Evolutionary conservation across 805 yeast species (phyloP).

Genomic region (Isabelozyma rhagii): DNA sequence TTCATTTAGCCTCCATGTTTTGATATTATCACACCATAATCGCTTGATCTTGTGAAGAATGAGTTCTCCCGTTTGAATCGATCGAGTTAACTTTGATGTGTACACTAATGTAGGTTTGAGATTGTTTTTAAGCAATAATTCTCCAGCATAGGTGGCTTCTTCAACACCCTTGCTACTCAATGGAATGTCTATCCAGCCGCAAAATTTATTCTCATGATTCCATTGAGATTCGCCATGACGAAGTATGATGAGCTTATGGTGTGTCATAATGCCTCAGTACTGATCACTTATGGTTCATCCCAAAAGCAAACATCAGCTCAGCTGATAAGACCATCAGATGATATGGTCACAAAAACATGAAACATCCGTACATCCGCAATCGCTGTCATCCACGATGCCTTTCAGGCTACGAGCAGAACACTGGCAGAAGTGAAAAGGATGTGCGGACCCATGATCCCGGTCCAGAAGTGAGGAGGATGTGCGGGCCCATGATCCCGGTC

Average conservation of each 20-base stretch:
- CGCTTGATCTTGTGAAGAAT: constrained; percentile 29
- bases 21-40: constrained; percentile 35
- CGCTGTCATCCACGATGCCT: no score
- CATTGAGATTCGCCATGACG: constrained; percentile 46
- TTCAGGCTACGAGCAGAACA: no score
- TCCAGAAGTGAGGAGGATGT: no score
- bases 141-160: constrained; percentile 39
- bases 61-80: constrained; percentile 40
- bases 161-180: constrained; percentile 32
- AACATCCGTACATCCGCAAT: no score
- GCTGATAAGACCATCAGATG: no score
- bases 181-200: constrained; percentile 47
- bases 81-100: constrained; percentile 38
- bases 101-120: constrained; percentile 33
- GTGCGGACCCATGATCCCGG: no score
- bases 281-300: no score
- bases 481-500: no score
- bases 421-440: no score
- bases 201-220: constrained; percentile 41
- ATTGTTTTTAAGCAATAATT: constrained; percentile 23
- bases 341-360: no score
- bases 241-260: constrained; percentile 36
- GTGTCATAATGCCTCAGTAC: constrained; percentile 3
- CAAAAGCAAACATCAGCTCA: no score
- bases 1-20: constrained; percentile 42